Evolutionary conservation across 2,329 filamentous ascomycete genomes (phyloP).

Genomic region (Macrophomina phaseolina): DNA sequence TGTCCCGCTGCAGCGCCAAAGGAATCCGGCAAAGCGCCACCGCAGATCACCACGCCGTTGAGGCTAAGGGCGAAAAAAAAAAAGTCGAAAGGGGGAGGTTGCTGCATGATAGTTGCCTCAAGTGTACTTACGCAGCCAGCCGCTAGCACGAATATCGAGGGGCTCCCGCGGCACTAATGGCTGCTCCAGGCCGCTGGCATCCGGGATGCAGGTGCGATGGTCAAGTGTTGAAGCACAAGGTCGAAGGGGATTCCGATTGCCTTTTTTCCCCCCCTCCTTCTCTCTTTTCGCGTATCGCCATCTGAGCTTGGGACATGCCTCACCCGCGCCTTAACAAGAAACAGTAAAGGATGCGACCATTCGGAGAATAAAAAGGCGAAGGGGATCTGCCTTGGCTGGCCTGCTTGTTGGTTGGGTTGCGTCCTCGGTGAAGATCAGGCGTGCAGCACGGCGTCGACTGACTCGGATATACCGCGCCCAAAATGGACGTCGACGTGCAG

Average conservation of each 20-base stretch:
- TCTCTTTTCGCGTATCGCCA: background rate
- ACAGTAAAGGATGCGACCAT: background rate
- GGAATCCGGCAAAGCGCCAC: background rate
- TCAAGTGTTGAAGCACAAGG: background rate
- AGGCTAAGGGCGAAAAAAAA: background rate
- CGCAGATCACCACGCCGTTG: background rate
- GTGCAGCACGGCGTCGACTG: slow-evolving; percentile 2
- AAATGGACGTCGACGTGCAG: background rate
- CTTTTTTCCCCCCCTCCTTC: too few relatives aligned
- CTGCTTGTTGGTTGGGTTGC: background rate
- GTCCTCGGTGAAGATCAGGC: background rate
- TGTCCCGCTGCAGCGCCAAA: background rate
- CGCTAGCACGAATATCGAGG: background rate
- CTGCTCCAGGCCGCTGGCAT: background rate
- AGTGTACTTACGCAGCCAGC: background rate
- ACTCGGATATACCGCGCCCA: slow-evolving; percentile 17
- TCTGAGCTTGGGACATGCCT: background rate
- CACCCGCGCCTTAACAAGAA: background rate
- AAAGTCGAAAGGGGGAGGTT: background rate
- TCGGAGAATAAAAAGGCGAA: background rate
- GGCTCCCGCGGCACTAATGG: background rate
- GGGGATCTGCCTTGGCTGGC: slow-evolving; percentile 16
- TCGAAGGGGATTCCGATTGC: background rate
- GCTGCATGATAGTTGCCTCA: background rate
- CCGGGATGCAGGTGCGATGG: background rate